Base-by-base conservation (phyloP, 1,284 basidiomycete species). In the Filobasidium uniguttulatum region DNA sequence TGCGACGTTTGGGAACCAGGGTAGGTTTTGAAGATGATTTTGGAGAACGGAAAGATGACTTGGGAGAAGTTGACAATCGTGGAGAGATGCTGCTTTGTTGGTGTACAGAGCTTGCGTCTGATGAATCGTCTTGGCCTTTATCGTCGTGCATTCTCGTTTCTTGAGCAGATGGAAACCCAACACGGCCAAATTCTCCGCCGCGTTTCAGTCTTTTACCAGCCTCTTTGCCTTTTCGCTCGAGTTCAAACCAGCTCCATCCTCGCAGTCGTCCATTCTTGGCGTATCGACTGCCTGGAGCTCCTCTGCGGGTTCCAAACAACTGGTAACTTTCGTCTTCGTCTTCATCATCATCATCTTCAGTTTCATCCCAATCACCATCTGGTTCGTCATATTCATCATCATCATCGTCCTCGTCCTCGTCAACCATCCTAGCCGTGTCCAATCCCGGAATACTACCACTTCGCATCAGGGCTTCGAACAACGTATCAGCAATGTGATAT, bases 171-270 rank as follows among this genome's bases (percentile, higher is more conserved):
- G 55, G 57, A 37, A 72, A 70, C 19, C 71, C 69, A 29, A 82
- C 72, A 47, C 77, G 72, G 5, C 91, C 90, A 68, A 94, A 97
- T 49, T 94, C 87, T 43, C 91, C 91, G 53, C 80, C 74, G 55
- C 76, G 75, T 5, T 87, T 73, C 7, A 97, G 73, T 43, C 79
- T 74, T 7, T 81, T 63, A 0, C 91, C 91, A 9, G 72, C 74
- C 36, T 77, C 64, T 63, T 85, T 77, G 1, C 90, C 85, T 54
- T 82, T 75, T 2, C 66, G 78, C 41, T 78, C 73, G 28, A 74
- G 68, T 41, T 70, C 64, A 59, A 64, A 70, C 64, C 65, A 69
- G 17, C 56, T 52, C 43, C 59, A 55, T 9, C 54, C 56, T 26
- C 49, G 53, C 33, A 46, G 51, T 17, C 55, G 48, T 26, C 54